phyloP scores from a whole-genome alignment of 1,284 basidiomycete genomes.

The Earliella scabrosa region DNA sequence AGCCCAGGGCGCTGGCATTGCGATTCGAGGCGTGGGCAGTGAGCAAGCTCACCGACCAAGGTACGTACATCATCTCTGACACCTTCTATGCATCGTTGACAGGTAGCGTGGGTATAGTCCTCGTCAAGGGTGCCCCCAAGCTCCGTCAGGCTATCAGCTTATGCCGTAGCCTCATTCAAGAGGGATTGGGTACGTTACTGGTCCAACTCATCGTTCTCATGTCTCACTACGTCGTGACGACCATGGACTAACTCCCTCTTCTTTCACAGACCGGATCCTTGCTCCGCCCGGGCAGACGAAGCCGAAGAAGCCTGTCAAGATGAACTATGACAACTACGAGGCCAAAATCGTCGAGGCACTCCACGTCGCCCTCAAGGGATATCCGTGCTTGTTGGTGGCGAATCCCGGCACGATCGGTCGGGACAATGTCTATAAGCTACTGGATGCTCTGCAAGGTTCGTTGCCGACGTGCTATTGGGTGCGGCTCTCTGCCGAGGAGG shows the following conservation, averaged over 20 bases:
- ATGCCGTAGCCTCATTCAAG: neutral
- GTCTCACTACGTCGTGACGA: no score
- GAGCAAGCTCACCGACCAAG: neutral
- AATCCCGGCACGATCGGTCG: neutral
- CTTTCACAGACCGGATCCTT: neutral
- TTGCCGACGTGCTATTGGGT: neutral
- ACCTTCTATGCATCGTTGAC: neutral
- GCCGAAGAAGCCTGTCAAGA: neutral
- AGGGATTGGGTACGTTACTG: neutral
- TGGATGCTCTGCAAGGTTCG: neutral
- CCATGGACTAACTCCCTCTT: no score
- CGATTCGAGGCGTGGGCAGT: neutral
- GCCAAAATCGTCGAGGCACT: neutral
- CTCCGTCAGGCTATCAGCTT: neutral
- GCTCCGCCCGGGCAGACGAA: neutral
- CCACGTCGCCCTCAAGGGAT: neutral
- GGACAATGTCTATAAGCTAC: neutral
- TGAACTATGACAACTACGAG: neutral
- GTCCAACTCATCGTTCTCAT: neutral
- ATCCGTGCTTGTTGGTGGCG: neutral
- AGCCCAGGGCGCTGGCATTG: neutral
- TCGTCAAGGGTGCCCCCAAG: neutral
- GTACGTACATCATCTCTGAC: neutral
- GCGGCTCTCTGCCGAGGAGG: neutral
- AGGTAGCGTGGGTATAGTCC: neutral